phyloP scores from a whole-genome alignment of 495 filamentous ascomycete genomes.

The Penicillium taxi region DNA sequence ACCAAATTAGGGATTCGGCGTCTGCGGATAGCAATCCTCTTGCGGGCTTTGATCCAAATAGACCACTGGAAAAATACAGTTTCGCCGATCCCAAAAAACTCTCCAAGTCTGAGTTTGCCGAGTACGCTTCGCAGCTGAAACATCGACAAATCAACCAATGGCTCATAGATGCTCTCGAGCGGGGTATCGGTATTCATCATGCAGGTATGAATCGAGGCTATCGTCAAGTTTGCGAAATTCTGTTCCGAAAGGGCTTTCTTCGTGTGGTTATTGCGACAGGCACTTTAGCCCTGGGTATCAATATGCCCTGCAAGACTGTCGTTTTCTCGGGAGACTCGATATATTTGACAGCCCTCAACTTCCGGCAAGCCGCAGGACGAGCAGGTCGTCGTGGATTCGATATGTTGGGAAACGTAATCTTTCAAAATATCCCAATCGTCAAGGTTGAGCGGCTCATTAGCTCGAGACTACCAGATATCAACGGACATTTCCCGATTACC shows the following conservation, averaged over 20 bases:
- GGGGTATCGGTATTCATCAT: constrained; percentile 71
- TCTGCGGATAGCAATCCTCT: constrained; percentile 45
- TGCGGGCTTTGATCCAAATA: constrained; percentile 57
- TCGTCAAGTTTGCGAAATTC: constrained; percentile 48
- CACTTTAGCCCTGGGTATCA: constrained; percentile 69
- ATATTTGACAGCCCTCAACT: constrained; percentile 65
- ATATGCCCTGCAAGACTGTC: constrained; percentile 79
- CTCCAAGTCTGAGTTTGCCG: constrained; percentile 43
- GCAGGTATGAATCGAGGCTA: constrained; percentile 71
- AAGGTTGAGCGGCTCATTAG: constrained; percentile 59
- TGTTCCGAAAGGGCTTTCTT: constrained; percentile 67
- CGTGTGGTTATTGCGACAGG: constrained; percentile 71
- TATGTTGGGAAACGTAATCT: constrained; percentile 71
- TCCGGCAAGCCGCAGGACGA: constrained; percentile 66
- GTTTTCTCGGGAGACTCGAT: constrained; percentile 67
- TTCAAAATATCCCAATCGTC: constrained; percentile 48
- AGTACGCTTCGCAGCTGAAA: constrained; percentile 37
- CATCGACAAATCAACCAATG: constrained; percentile 35
- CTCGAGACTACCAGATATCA: constrained; percentile 61
- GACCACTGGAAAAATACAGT: constrained; percentile 52
- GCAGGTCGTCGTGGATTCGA: constrained; percentile 76
- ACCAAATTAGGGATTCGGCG: constrained; percentile 28
- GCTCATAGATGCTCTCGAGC: constrained; percentile 47
- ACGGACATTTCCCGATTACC: constrained; percentile 70
- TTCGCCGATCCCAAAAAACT: constrained; percentile 56